Conservation (phyloP, 2,329 filamentous ascomycete genomes). For the Pseudogymnoascus sp. region DNA sequence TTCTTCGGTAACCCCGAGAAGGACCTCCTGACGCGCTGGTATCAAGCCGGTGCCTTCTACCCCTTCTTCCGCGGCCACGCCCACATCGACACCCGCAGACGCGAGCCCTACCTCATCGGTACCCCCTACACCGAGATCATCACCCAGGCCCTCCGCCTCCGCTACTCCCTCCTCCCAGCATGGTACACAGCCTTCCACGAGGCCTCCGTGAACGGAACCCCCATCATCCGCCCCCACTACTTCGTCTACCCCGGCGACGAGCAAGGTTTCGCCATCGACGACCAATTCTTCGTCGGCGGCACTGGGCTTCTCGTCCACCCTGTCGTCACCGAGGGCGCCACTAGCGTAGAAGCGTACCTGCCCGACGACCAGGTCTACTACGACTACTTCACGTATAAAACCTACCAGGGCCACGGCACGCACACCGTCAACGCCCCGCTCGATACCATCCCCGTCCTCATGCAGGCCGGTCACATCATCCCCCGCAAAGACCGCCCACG, state of each 20-base stretch:
- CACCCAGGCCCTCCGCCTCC: conserved; percentile 75
- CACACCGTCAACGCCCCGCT: conserved; percentile 65
- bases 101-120: conserved; percentile 82
- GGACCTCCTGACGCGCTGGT: conserved; percentile 89
- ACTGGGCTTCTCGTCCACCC: conserved; percentile 92
- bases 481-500: conserved; percentile 82
- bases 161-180: conserved; percentile 80
- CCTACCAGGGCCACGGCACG: conserved; percentile 62
- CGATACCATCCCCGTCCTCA: conserved; percentile 79
- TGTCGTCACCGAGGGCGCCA: conserved; percentile 67
- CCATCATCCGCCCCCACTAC: conserved; percentile 86
- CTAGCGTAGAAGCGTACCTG: conserved; percentile 71
- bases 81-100: conserved; percentile 89
- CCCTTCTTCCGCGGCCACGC: conserved; percentile 97
- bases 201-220: conserved; percentile 71
- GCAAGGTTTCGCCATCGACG: conserved; percentile 77
- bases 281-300: conserved; percentile 84
- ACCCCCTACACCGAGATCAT: conserved; percentile 82
- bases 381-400: conserved; percentile 85
- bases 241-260: conserved; percentile 86
- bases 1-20: conserved; percentile 97
- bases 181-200: conserved; percentile 98
- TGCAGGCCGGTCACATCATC: conserved; percentile 89
- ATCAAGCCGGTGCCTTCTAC: conserved; percentile 93
- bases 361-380: conserved; percentile 87